Evolutionary conservation across 164 flowering plant genomes (phyloP), one percentile per base, ranked within the genome.

Genomic region (Berberis vulgaris): DNA sequence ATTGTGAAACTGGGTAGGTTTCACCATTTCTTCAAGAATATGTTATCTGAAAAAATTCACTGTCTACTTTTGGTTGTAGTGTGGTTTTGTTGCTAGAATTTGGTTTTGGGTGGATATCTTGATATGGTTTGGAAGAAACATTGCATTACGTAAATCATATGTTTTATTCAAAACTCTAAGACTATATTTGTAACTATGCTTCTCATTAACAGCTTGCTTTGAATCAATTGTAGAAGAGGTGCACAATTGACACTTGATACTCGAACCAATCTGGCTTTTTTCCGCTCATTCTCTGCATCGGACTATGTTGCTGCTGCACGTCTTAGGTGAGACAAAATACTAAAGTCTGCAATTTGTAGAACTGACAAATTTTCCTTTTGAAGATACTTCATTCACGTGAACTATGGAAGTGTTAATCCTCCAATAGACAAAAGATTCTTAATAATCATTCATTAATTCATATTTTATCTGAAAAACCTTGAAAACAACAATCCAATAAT

Each of bases 291-390:
- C 67, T 70, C 87, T 66, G 95, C 91, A 41, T 64, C 91, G 49
- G 97, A 94, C 60, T 94, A 88, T 75, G 83, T 94, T 67, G 76
- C 96, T 62, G 91, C 97, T 43, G 96, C 90, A 59, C 60, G 95
- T 71, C 71, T 94, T 43, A 87, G 97, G 97, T 88, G 71, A 77
- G 86, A 60, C 38, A 46, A 13, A 60, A 55, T 26, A 26, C 26
- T 26, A 26, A 26, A 26, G 26, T 26, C 26, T 26, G 26, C 26
- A 26, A 26, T 26, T 26, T 26, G 26, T 26, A 26, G 26, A 26
- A 26, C 26, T 26, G 26, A 26, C 26, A 26, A 26, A 26, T 26
- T 26, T 26, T 26, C 26, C 26, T 26, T 26, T 26, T 26, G 26
- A 26, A 26, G 26, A 26, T 26, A 26, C 0, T 26, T 26, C 26